Conservation (phyloP, 306 rosid genomes). For the Prunus davidiana region DNA sequence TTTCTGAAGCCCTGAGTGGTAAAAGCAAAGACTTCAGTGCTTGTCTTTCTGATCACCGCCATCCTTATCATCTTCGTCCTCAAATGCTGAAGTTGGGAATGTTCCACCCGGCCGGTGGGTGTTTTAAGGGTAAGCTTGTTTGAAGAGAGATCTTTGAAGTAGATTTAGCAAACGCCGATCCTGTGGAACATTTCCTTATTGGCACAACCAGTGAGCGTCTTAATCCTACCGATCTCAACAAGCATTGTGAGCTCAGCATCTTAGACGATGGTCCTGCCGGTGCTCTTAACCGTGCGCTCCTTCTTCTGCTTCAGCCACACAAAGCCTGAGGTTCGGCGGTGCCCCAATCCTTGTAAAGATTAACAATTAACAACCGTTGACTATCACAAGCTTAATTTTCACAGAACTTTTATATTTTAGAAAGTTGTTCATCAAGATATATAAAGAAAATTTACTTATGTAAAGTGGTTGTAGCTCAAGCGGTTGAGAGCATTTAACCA, state of each 20-base stretch:
- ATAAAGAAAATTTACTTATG: no score
- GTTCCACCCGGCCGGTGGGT: neutral
- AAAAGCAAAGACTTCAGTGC: neutral
- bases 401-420: no score
- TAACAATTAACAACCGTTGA: no score
- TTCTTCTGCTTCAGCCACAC: neutral
- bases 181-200: neutral
- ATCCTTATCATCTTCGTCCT: neutral
- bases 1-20: neutral
- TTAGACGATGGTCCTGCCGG: neutral
- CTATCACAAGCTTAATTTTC: no score
- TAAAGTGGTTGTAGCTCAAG: no score
- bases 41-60: neutral
- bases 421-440: no score
- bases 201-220: neutral
- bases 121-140: neutral
- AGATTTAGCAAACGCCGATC: neutral
- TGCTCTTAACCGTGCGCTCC: neutral
- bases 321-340: neutral
- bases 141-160: neutral
- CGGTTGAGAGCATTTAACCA: no score
- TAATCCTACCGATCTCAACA: slow-evolving; percentile 1
- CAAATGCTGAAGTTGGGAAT: neutral
- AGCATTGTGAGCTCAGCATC: slow-evolving; percentile 5
- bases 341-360: neutral